Conservation (phyloP, 192 early-diverging fungal genomes). For the Coemansia sp. region DNA sequence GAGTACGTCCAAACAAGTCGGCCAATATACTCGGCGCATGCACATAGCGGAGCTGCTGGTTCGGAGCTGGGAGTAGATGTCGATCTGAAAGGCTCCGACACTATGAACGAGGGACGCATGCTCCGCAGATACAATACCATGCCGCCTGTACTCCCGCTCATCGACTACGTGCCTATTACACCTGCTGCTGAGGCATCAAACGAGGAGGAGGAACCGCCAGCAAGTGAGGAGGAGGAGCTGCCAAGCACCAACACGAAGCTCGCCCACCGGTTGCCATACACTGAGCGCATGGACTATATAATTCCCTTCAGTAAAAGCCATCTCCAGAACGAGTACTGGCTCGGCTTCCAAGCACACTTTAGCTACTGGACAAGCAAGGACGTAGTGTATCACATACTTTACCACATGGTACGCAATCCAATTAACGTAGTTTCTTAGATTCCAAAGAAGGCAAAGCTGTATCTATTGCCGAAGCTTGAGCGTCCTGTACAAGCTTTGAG, state of each 20-base stretch:
- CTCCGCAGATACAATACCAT: conserved; percentile 3
- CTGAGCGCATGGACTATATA: conserved; percentile 55
- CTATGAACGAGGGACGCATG: background rate
- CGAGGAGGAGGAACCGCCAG: background rate
- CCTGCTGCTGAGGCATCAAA: background rate
- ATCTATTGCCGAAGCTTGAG: conserved; percentile 67
- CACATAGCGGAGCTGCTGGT: background rate
- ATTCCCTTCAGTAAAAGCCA: conserved; percentile 45
- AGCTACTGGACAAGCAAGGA: conserved; percentile 54
- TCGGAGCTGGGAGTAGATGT: no score
- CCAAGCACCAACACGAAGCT: background rate
- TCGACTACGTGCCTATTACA: background rate
- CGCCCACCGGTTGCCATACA: conserved; percentile 27
- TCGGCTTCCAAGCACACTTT: conserved; percentile 50
- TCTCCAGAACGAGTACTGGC: conserved; percentile 54
- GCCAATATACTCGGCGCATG: background rate
- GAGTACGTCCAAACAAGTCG: background rate
- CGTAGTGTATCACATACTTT: conserved; percentile 43
- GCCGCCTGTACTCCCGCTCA: background rate
- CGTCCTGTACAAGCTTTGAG: conserved; percentile 62
- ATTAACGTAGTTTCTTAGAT: conserved; percentile 1
- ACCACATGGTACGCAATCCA: conserved; percentile 30
- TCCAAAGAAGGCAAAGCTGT: conserved; percentile 36
- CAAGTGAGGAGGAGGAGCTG: background rate
- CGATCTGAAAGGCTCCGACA: background rate